Conservation (phyloP, 169 alveolate species). For the Ichthyophthirius multifiliis region DNA sequence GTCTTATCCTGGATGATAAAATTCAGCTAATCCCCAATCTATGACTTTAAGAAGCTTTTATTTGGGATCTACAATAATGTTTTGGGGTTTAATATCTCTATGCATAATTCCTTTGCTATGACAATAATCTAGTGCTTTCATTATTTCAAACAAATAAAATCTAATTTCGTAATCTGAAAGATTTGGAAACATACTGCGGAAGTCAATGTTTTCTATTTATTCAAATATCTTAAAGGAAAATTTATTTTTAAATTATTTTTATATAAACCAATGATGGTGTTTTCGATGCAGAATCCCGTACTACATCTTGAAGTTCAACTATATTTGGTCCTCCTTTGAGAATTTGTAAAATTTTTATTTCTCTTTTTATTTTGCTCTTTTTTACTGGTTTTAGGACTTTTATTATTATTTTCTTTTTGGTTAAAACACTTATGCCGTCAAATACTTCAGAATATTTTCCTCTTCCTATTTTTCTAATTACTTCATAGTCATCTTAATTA, state of each 20-base stretch:
- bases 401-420: constrained; percentile 89
- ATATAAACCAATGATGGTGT: constrained; percentile 90
- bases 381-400: constrained; percentile 97
- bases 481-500: constrained; percentile 93
- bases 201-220: constrained; percentile 88
- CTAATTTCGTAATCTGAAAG: constrained; percentile 94
- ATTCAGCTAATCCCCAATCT: constrained; percentile 99
- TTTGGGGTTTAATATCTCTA: constrained; percentile 82
- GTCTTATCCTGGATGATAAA: constrained; percentile 97
- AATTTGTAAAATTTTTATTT: constrained; percentile 94
- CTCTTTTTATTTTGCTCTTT: constrained; percentile 96
- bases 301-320: constrained; percentile 91
- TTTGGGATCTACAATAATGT: constrained; percentile 59
- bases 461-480: constrained; percentile 96
- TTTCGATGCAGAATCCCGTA: constrained; percentile 95
- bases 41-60: constrained; percentile 86
- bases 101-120: constrained; percentile 99
- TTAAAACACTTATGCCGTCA: constrained; percentile 87
- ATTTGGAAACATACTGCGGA: constrained; percentile 92
- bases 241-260: background rate
- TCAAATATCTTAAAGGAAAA: constrained; percentile 70
- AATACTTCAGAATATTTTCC: constrained; percentile 99
- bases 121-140: constrained; percentile 95
- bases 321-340: constrained; percentile 96
- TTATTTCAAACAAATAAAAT: constrained; percentile 93